Conservation (phyloP, 148 eudicot genomes). For the Rheum nobile region DNA sequence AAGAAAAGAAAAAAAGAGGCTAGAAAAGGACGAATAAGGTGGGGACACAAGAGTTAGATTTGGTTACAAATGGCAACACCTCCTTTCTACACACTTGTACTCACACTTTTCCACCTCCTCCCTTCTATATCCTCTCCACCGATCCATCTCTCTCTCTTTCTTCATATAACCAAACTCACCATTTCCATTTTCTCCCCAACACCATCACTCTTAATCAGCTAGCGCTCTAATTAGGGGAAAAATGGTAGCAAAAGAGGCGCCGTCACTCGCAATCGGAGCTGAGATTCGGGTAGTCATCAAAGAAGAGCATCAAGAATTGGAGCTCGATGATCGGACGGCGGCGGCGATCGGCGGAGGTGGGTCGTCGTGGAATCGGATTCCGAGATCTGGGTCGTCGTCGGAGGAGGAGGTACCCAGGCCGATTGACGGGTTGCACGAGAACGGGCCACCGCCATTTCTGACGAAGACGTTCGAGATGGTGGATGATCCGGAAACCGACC, state of each 20-base stretch:
- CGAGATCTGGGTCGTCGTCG: slow-evolving; percentile 5
- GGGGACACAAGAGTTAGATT: neutral
- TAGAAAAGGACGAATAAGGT: slow-evolving; percentile 3
- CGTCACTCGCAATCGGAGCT: neutral
- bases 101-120: neutral
- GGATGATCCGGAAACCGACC: slow-evolving; percentile 46
- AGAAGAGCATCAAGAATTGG: neutral
- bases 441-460: slow-evolving; percentile 55
- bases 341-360: neutral
- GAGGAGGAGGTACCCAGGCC: slow-evolving; percentile 21
- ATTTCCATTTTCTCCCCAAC: neutral
- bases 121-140: slow-evolving; percentile 1
- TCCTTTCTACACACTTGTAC: neutral
- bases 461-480: slow-evolving; percentile 69
- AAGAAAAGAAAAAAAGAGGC: neutral
- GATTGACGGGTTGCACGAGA: slow-evolving; percentile 29
- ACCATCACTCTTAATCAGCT: neutral
- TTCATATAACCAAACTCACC: neutral
- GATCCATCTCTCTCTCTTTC: neutral
- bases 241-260: neutral
- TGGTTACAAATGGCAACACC: slow-evolving; percentile 2
- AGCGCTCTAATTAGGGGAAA: neutral
- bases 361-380: slow-evolving; percentile 1
- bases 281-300: neutral
- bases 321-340: neutral